Evolutionary conservation across 1,139 yeast genomes (phyloP), one percentile per base, ranked within the genome.

Genomic region (Debaryomycetaceae sp.): DNA sequence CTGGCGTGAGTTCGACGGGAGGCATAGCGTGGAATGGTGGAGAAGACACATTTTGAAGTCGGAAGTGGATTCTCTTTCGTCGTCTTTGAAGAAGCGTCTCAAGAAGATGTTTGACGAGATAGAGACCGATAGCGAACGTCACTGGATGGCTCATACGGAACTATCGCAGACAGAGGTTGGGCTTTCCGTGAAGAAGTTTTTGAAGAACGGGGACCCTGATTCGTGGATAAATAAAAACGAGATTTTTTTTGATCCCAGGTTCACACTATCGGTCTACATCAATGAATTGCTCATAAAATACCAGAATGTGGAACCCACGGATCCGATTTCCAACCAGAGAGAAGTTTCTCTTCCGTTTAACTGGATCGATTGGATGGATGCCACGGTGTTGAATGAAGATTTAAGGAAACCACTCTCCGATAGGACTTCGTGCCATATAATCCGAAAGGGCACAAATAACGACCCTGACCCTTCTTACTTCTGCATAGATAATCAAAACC

Each of bases 221-320:
- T 51, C 64, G 6, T 59, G 63, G 59, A 42, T 50, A n/a, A 51
- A 51, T 37, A 51, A 42, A 38, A 53, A 55, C 23, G 50, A 48
- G 35, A 57, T 70, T 20, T 58, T 47, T 42, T 72, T 57, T 49
- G 78, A 73, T 46, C 78, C 78, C 5, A 54, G 78, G 42, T 61
- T 72, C 43, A 69, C 78, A 0, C 53, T 65, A 36, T 51, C 75
- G 1, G 66, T 69, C 3, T 68, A 66, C 49, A 46, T 71, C 40
- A 58, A 63, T 46, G 60, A 65, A 40, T 52, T 72, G 11, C 59
- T 57, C 40, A 42, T 46, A 17, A 52, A 51, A 33, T 56, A 49
- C 39, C 45, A 42, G 11, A 42, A 40, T 22, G 47, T 45, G 23
- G 46, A 45, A 20, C 42, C 47, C 24, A 58, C 55, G 31, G 31